Conservation (phyloP, 2,329 filamentous ascomycete genomes). For the Cucurbitaria berberidis region DNA sequence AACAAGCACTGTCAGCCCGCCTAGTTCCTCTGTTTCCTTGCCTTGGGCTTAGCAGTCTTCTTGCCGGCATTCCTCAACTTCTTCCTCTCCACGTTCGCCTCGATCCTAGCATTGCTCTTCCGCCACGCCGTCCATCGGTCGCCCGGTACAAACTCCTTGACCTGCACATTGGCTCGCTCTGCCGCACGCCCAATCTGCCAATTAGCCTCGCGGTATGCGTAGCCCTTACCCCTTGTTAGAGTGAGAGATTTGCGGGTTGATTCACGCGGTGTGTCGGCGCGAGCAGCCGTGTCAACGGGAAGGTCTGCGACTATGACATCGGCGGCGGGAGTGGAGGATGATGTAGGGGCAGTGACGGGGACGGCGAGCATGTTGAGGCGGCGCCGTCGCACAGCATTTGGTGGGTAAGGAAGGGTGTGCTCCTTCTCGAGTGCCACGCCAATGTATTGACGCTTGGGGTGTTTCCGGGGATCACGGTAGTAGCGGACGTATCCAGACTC, state of each 20-base stretch:
- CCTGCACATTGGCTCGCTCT: conserved; percentile 64
- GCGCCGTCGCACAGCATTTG: conserved; percentile 74
- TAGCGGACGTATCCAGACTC: conserved; percentile 92
- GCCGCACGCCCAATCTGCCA: conserved; percentile 70
- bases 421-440: conserved; percentile 86
- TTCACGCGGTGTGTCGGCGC: conserved; percentile 35
- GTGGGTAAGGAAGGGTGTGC: conserved; percentile 78
- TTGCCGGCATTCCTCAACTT: conserved; percentile 56
- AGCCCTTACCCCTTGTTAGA: conserved; percentile 55
- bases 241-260: conserved; percentile 38
- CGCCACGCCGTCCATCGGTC: conserved; percentile 71
- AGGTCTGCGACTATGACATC: conserved; percentile 18
- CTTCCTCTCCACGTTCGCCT: conserved; percentile 62
- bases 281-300: conserved; percentile 14
- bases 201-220: conserved; percentile 70
- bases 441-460: conserved; percentile 92
- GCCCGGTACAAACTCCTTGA: conserved; percentile 61
- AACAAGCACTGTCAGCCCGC: not conserved
- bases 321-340: not conserved
- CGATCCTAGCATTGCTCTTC: conserved; percentile 61
- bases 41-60: conserved; percentile 39
- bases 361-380: conserved; percentile 74
- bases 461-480: conserved; percentile 83
- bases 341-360: not conserved
- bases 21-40: conserved; percentile 30